Conservation (phyloP, 768 basidiomycete genomes). For the Trametes villosa region DNA sequence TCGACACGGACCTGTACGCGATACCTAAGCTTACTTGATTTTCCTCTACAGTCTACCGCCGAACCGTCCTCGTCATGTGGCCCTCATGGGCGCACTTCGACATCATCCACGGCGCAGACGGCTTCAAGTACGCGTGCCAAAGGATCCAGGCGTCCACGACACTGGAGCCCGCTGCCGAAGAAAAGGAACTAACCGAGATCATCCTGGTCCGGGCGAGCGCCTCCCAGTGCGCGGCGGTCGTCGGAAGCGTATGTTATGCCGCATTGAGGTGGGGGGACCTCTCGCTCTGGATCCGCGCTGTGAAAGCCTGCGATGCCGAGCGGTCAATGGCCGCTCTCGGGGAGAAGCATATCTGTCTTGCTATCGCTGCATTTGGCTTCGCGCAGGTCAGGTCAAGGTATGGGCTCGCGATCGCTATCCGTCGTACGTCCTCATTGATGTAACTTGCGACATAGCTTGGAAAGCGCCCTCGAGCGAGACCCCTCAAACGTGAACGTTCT, state of each 20-base stretch:
- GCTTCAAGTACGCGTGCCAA: conserved; percentile 13
- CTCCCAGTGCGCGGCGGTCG: background rate
- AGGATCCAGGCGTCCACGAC: background rate
- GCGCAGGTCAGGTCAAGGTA: conserved; percentile 4
- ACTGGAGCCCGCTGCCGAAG: no score
- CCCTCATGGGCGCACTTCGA: conserved; percentile 20
- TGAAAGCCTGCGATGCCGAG: conserved; percentile 17
- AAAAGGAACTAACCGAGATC: background rate
- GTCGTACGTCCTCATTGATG: no score
- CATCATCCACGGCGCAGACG: conserved; percentile 5
- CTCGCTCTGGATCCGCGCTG: conserved; percentile 12
- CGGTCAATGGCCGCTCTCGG: background rate
- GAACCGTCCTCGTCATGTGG: conserved; percentile 33
- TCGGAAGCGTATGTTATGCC: background rate
- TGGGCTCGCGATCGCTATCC: no score
- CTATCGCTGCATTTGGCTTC: conserved; percentile 17
- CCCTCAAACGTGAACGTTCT: background rate
- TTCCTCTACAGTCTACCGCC: conserved; percentile 27
- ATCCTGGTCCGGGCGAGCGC: conserved; percentile 2
- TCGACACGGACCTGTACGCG: no score
- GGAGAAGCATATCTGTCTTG: background rate
- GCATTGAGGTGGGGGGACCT: conserved; percentile 13
- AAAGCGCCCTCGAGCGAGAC: background rate
- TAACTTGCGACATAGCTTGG: conserved; percentile 3
- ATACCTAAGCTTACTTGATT: no score